phyloP scores from a whole-genome alignment of 164 flowering plant genomes.

The Dillenia turbinata region DNA sequence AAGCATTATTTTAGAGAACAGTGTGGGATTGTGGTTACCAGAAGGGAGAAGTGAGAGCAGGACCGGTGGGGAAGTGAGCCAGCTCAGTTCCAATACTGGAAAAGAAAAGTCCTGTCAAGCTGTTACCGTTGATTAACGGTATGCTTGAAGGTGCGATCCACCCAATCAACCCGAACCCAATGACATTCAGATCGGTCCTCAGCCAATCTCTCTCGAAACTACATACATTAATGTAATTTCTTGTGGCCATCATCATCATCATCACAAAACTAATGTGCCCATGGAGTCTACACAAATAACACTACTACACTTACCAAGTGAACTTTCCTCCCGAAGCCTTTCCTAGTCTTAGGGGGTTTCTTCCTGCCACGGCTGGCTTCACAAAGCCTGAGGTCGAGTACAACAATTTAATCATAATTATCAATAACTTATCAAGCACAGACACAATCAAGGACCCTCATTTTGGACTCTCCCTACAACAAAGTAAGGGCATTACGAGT shows the following conservation, averaged over 20 bases:
- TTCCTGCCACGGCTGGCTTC: conserved; percentile 30
- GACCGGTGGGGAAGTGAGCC: conserved; percentile 81
- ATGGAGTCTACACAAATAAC: not conserved
- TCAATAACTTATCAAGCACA: no score
- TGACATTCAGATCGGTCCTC: conserved; percentile 70
- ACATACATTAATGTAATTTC: not conserved
- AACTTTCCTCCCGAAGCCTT: conserved; percentile 49
- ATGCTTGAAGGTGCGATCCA: conserved; percentile 95
- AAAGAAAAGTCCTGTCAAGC: conserved; percentile 89
- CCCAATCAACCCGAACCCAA: conserved; percentile 94
- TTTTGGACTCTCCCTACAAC: no score
- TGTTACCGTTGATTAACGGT: conserved; percentile 77
- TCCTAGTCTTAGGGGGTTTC: conserved; percentile 55
- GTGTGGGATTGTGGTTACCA: conserved; percentile 39
- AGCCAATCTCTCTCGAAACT: conserved; percentile 89
- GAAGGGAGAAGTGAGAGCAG: conserved; percentile 73
- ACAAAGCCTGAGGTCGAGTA: conserved; percentile 42
- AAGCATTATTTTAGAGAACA: not conserved
- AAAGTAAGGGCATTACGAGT: no score
- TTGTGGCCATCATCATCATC: not conserved
- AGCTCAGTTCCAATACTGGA: conserved; percentile 87
- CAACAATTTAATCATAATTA: not conserved
- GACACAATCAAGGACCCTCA: no score
- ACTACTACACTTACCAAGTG: conserved; percentile 49
- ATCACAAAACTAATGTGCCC: not conserved